phyloP scores from a whole-genome alignment of 306 rosid species.

The Prunus salicina region DNA sequence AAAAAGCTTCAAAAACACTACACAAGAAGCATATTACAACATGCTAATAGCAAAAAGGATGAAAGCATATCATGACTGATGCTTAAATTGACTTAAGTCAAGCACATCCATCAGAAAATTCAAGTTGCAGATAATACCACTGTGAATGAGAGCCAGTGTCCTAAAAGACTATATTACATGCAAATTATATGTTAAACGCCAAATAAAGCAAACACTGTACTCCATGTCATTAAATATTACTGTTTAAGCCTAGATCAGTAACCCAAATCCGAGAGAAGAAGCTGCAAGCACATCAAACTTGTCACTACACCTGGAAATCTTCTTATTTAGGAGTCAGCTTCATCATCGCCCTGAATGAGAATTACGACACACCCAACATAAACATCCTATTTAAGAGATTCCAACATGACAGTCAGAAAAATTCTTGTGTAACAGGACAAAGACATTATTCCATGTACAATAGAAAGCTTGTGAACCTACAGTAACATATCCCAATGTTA shows the following conservation, averaged over 20 bases:
- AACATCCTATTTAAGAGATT: constrained; percentile 66
- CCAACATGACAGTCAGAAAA: constrained; percentile 58
- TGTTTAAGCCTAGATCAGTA: constrained; percentile 42
- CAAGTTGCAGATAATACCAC: constrained; percentile 25
- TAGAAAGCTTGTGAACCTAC: constrained; percentile 44
- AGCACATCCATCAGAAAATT: constrained; percentile 20
- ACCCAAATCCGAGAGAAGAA: constrained; percentile 42
- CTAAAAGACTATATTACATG: constrained; percentile 26
- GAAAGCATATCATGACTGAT: constrained; percentile 17
- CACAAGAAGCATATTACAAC: background rate
- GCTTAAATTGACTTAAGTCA: constrained; percentile 8
- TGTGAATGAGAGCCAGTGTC: constrained; percentile 25
- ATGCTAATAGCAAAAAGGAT: constrained; percentile 10
- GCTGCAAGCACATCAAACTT: constrained; percentile 56
- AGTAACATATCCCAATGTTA: constrained; percentile 39
- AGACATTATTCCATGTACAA: constrained; percentile 48
- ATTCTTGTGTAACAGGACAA: constrained; percentile 39
- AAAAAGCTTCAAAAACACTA: background rate
- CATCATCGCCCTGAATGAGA: constrained; percentile 62
- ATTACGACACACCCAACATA: constrained; percentile 55
- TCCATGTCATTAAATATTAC: constrained; percentile 36
- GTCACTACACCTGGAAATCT: constrained; percentile 57
- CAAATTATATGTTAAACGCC: constrained; percentile 40
- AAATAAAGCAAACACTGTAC: constrained; percentile 35
- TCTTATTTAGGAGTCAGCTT: constrained; percentile 62